A percentile compares a stretch with the other conserved stretches of the same genome.
Conservation (phyloP, 257 asterid genomes). For the Plantago major region DNA sequence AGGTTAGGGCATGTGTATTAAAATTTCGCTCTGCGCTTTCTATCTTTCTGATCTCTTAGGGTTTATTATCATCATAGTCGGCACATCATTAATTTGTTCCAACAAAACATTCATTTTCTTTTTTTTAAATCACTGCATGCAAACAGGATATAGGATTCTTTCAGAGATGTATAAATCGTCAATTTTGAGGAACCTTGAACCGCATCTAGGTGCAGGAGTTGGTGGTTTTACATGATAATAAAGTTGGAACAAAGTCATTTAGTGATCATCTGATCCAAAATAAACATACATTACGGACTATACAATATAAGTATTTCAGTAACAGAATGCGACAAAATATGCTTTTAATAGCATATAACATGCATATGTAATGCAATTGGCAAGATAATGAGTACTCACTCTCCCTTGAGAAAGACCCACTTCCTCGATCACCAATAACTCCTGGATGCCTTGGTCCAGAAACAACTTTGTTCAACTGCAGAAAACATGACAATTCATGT, state of each 20-base stretch:
- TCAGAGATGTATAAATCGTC: too few relatives aligned
- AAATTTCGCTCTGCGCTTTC: too few relatives aligned
- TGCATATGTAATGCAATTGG: conserved; percentile 1
- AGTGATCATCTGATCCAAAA: neutral
- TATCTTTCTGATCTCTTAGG: too few relatives aligned
- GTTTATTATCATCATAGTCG: too few relatives aligned
- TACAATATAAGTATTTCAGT: conserved; percentile 19
- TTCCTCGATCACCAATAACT: conserved; percentile 88
- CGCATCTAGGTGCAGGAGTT: too few relatives aligned
- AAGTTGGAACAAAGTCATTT: neutral
- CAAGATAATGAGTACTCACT: conserved; percentile 46
- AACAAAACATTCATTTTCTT: too few relatives aligned
- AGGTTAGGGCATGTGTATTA: too few relatives aligned
- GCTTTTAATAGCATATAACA: neutral
- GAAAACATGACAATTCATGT: conserved; percentile 8
- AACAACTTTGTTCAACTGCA: conserved; percentile 80
- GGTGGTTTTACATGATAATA: neutral
- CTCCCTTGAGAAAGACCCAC: conserved; percentile 90
- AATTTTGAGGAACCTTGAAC: too few relatives aligned
- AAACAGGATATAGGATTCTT: too few relatives aligned
- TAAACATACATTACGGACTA: neutral
- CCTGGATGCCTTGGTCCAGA: conserved; percentile 91
- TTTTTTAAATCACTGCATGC: too few relatives aligned
- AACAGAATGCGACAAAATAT: neutral
- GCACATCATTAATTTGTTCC: too few relatives aligned